Percentiles rank a stretch among this genome's conserved stretches.
Evolutionary conservation across 1,284 basidiomycete genomes (phyloP).

Genomic region (Sporisorium exsertum): DNA sequence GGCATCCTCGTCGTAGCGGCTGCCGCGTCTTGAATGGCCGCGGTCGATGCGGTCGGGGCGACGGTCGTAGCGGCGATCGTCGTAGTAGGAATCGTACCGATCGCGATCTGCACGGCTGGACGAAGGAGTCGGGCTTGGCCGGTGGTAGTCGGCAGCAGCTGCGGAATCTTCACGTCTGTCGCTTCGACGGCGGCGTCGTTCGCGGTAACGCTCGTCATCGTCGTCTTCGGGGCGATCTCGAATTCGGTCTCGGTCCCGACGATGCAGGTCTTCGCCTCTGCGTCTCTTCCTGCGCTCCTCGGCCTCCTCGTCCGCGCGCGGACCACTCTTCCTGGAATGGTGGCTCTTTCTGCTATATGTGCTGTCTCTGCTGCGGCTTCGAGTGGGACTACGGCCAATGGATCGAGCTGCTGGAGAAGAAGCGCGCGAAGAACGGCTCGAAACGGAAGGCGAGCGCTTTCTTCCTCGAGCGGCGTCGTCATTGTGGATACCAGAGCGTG

Average conservation of each 20-base stretch:
- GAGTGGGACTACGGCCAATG: conserved; percentile 19
- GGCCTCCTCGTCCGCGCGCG: conserved; percentile 63
- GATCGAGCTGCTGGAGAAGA: conserved; percentile 35
- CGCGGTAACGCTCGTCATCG: conserved; percentile 70
- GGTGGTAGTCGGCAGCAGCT: conserved; percentile 17
- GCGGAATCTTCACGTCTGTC: conserved; percentile 28
- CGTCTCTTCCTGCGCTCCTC: conserved; percentile 60
- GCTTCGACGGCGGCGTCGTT: conserved; percentile 53
- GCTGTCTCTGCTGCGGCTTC: conserved; percentile 38
- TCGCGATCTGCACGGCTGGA: conserved; percentile 35
- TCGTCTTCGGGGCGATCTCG: conserved; percentile 43
- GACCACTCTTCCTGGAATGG: conserved; percentile 29
- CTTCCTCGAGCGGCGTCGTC: conserved; percentile 22
- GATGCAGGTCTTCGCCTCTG: conserved; percentile 43
- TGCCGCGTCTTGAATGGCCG: conserved; percentile 16
- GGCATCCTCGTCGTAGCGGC: conserved; percentile 35
- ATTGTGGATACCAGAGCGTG: conserved; percentile 25
- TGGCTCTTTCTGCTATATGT: conserved; percentile 27
- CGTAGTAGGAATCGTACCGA: conserved; percentile 45
- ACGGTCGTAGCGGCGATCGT: conserved; percentile 41
- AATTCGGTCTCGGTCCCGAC: conserved; percentile 53
- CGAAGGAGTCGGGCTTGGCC: conserved; percentile 31
- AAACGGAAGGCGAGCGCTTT: conserved; percentile 21
- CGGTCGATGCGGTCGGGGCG: conserved; percentile 18
- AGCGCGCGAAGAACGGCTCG: conserved; percentile 32